Base-by-base conservation (phyloP, 257 asterid genomes). In the Nicotiana noctiflora region DNA sequence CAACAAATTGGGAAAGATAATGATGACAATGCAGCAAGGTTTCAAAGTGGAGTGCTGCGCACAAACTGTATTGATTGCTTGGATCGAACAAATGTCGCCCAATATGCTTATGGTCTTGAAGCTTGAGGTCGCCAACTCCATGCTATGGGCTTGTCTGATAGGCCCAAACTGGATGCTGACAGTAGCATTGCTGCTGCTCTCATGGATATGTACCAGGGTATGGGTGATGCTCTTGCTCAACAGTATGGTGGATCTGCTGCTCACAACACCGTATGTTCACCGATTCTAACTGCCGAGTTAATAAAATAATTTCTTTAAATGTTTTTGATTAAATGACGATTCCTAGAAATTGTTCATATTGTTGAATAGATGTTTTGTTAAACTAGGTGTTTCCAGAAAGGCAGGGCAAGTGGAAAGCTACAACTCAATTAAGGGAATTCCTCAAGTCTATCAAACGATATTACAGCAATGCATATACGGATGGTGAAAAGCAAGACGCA, bases 201-300 rank as follows among this genome's bases (percentile, higher is more conserved):
- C 77, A 95, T 95, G 99, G 99, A 93, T 86, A 95, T 95, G 99
- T 95, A 95, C 86, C 98, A 91, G 92, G 86, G 92, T 84, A 95
- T 93, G 99, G 99, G 99, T 77, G 99, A 95, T 86, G 99, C 99
- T 63, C 88, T 95, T 85, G 99, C 99, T 15, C 99, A 95, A 82
- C 99, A 95, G 79, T 95, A 95, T 88, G 98, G 99, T 80, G 99
- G 99, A 86, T 96, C 99, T 18, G 98, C 97, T 32, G 99, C 99
- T 52, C 99, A 96, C 86, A 96, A 96, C 85, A 93, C 95, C 34
- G 99, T 96, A 89, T 81, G 87, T 60, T 44, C 17, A 31, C 80
- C 40, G 64, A 23, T 19, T 59, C 55, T 37, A 65, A 40, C 46
- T 21, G 37, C 67, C 31, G 1, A 31, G 12, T 23, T 34, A 23